These are phyloP conservation scores for Elsinoe arachidis DNA, from an alignment of 2,329 filamentous ascomycete species.

Conservation along the genomic window DNA sequence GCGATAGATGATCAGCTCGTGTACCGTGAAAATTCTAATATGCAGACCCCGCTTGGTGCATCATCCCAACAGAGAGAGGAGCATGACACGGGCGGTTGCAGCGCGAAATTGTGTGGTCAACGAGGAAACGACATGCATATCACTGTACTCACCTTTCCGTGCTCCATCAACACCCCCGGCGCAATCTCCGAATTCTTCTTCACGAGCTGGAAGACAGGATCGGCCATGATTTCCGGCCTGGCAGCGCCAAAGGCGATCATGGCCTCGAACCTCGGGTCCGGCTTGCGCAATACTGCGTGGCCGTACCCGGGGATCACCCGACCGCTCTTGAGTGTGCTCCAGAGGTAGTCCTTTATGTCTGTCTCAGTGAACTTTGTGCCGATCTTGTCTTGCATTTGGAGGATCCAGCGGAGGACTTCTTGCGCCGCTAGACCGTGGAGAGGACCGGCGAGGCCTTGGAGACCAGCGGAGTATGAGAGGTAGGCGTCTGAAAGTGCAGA, in stretches of 20 bases:
- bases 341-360: conserved; percentile 83
- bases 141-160: conserved; percentile 60
- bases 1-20: conserved; percentile 5
- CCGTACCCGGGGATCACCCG: conserved; percentile 93
- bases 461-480: conserved; percentile 89
- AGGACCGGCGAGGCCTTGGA: conserved; percentile 91
- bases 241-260: conserved; percentile 90
- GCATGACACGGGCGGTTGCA: background rate
- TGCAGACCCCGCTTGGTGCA: background rate
- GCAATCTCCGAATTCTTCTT: conserved; percentile 89
- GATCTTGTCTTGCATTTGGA: conserved; percentile 89
- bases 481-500: conserved; percentile 91
- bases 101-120: background rate
- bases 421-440: conserved; percentile 89
- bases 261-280: conserved; percentile 91
- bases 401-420: conserved; percentile 92
- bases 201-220: conserved; percentile 90
- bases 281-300: conserved; percentile 91
- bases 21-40: background rate
- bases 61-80: background rate
- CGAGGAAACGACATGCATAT: background rate
- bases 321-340: conserved; percentile 85
- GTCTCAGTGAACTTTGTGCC: conserved; percentile 67
- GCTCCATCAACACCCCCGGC: conserved; percentile 80
- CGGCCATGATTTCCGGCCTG: conserved; percentile 72